These are phyloP conservation scores for Rubia balearica DNA, from an alignment of 305 asterid genomes.

Conservation along the genomic window DNA sequence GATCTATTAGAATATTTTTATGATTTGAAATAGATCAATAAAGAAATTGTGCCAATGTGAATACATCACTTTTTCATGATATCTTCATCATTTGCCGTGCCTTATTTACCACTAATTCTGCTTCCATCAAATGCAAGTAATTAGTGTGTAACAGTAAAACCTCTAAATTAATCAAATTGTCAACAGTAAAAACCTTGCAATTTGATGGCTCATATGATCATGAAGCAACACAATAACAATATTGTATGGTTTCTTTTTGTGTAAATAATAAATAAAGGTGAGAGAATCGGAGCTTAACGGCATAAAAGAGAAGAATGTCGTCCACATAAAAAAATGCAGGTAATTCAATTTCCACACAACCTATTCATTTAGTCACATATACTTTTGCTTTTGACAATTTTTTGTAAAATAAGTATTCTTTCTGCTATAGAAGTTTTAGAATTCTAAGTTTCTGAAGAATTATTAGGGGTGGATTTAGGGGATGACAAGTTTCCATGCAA, in stretches of 20 bases:
- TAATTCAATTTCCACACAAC: slow-evolving; percentile 13
- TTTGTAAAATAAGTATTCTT: no score
- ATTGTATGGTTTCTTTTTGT: background rate
- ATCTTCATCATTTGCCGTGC: background rate
- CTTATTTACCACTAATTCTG: background rate
- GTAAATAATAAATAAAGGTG: slow-evolving; percentile 53
- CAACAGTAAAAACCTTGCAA: background rate
- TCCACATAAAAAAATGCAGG: slow-evolving; percentile 91
- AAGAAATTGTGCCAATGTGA: no score
- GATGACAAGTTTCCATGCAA: no score
- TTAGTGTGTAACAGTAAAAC: background rate
- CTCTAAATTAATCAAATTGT: no score
- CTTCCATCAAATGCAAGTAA: background rate
- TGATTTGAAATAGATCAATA: no score
- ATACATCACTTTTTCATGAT: background rate
- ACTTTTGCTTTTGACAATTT: no score
- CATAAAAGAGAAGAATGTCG: slow-evolving; percentile 63
- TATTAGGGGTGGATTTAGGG: no score
- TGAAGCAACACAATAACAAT: background rate
- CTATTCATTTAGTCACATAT: no score
- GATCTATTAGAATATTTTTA: no score
- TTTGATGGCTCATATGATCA: slow-evolving; percentile 8
- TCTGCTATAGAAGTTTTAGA: no score
- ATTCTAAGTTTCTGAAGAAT: no score
- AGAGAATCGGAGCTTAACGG: slow-evolving; percentile 64